phyloP scores from a whole-genome alignment of 352 stramenopile species.

The Globisporangium heterothallicum region DNA sequence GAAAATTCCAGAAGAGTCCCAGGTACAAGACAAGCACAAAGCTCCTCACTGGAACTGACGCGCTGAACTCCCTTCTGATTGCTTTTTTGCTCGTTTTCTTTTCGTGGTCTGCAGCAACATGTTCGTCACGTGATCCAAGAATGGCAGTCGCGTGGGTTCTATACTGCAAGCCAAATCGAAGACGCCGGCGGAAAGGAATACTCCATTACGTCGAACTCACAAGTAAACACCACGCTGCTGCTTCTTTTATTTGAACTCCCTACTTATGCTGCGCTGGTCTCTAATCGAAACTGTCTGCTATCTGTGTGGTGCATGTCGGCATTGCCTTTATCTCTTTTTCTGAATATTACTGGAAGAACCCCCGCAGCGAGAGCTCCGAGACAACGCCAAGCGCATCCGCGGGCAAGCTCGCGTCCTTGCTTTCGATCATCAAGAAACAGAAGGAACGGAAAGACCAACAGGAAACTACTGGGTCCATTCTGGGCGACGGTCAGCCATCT shows the following conservation, averaged over 20 bases:
- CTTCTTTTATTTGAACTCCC: slow-evolving; percentile 4
- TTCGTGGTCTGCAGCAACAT: slow-evolving; percentile 31
- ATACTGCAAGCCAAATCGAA: slow-evolving; percentile 57
- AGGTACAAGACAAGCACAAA: slow-evolving; percentile 26
- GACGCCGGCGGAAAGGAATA: slow-evolving; percentile 44
- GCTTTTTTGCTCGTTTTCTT: not conserved
- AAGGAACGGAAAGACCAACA: slow-evolving; percentile 45
- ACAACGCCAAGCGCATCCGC: slow-evolving; percentile 32
- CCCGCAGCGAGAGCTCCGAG: slow-evolving; percentile 13
- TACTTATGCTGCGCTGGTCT: slow-evolving; percentile 2
- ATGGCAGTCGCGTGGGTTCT: slow-evolving; percentile 72
- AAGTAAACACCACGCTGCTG: slow-evolving; percentile 1
- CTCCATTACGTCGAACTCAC: slow-evolving; percentile 17
- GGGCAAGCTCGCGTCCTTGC: slow-evolving; percentile 63
- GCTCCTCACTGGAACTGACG: not conserved
- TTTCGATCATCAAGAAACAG: slow-evolving; percentile 84
- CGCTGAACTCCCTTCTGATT: not conserved
- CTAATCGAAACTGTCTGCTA: not conserved
- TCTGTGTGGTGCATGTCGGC: not conserved
- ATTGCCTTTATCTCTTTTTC: not conserved
- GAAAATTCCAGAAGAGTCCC: slow-evolving; percentile 51
- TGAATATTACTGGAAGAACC: slow-evolving; percentile 13
- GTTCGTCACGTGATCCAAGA: slow-evolving; percentile 71
- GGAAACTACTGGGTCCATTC: slow-evolving; percentile 5
- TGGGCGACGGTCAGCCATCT: slow-evolving; percentile 2